Percentiles rank a stretch among this genome's conserved stretches.
Conservation (phyloP, 2,329 filamentous ascomycete species). For the Aspergillus glaucus region DNA sequence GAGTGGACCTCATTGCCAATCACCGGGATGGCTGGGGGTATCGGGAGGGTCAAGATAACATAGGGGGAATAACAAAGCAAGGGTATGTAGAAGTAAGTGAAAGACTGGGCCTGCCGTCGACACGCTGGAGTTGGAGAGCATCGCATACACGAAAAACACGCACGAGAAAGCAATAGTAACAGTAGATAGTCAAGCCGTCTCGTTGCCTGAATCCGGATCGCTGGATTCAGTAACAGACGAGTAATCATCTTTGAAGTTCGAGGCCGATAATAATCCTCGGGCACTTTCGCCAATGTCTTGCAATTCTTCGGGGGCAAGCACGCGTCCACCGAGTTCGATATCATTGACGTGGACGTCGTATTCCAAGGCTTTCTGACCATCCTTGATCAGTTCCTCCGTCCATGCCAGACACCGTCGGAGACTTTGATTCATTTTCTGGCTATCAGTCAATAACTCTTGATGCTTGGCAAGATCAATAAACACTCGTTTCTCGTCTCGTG, state of each 20-base stretch:
- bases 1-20: background rate
- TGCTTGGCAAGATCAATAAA: conserved; percentile 81
- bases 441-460: conserved; percentile 79
- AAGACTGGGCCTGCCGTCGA: conserved; percentile 3
- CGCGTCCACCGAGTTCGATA: conserved; percentile 71
- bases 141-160: background rate
- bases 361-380: conserved; percentile 78
- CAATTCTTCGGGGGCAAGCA: conserved; percentile 64
- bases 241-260: background rate
- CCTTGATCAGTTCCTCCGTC: conserved; percentile 84
- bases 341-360: conserved; percentile 76
- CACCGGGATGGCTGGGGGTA: background rate
- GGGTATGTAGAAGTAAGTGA: background rate
- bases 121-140: background rate
- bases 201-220: background rate
- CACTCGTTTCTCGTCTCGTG: conserved; percentile 74
- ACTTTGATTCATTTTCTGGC: conserved; percentile 91
- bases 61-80: background rate
- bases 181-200: background rate
- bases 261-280: conserved; percentile 24
- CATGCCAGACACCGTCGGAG: conserved; percentile 82
- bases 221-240: background rate
- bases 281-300: conserved; percentile 27
- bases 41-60: background rate
- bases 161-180: background rate